Evolutionary conservation across 441 rosid genomes (phyloP).

Genomic region (Eugenia klotzschiana): DNA sequence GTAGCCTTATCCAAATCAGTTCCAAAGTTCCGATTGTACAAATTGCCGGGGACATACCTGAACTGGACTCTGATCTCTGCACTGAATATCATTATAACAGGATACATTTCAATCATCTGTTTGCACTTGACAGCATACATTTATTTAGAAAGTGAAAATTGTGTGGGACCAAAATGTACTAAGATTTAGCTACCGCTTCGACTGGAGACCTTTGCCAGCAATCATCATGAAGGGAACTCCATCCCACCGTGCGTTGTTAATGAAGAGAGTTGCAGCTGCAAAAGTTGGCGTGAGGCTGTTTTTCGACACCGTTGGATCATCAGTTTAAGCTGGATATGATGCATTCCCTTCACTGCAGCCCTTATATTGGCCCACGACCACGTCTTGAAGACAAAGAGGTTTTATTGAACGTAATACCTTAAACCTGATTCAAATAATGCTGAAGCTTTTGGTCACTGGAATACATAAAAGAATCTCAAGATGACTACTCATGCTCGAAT

Average conservation of each 20-base stretch:
- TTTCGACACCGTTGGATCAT: background rate
- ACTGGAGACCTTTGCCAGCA: slow-evolving; percentile 1
- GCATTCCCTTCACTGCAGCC: background rate
- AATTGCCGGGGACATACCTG: slow-evolving; percentile 5
- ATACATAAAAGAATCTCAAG: background rate
- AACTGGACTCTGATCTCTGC: slow-evolving; percentile 10
- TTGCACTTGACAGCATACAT: background rate
- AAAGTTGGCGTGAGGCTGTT: slow-evolving; percentile 5
- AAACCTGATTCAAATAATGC: background rate
- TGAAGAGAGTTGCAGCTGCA: slow-evolving; percentile 6
- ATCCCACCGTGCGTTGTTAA: slow-evolving; percentile 5
- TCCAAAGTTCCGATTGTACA: slow-evolving; percentile 1
- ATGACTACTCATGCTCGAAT: background rate
- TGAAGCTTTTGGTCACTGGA: background rate
- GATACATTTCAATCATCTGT: background rate
- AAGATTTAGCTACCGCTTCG: background rate
- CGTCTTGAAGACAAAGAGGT: background rate
- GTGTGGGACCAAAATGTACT: background rate
- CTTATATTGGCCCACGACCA: slow-evolving; percentile 5
- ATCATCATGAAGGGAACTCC: slow-evolving; percentile 10
- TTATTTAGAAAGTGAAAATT: background rate
- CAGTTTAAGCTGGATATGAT: background rate
- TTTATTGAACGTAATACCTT: slow-evolving; percentile 6
- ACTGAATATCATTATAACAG: background rate
- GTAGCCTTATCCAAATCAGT: background rate